Base-by-base conservation (phyloP, 2,329 filamentous ascomycete genomes). In the Scedosporium boydii region DNA sequence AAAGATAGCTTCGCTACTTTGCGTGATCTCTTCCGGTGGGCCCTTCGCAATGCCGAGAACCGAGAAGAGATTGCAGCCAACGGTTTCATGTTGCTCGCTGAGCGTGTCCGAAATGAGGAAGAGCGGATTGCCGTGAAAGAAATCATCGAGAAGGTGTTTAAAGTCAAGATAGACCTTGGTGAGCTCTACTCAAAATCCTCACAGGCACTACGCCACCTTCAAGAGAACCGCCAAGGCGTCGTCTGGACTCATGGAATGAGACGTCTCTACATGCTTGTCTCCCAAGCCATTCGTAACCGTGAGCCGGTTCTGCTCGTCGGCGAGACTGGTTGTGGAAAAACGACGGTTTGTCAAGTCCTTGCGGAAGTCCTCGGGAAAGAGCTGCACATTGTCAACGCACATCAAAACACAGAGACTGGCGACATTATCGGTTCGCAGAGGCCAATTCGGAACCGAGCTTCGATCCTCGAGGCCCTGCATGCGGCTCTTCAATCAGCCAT, bases 171-270 rank as follows among this genome's bases (percentile, higher is more conserved):
- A 65, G 85, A 96, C 65, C 84, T 90, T 29, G 80, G 84, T 51
- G 73, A 80, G 6, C 78, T 99, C 5, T 99, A 98, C 71, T 84
- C 86, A 59, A 74, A 80, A n/a, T 74, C 77, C 0, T 74, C 77
- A 29, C 79, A 85, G 1, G 83, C 85, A 66, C 79, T 87, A 63
- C 77, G 77, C 63, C 72, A 77, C 21, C 68, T 73, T 10, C 76
- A 76, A 44, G 68, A 76, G 0, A 85, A 86, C 66, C 72, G 74
- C 1, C 84, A 87, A 64, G 83, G 82, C 1, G 87, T 99, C 57
- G 91, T 99, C 2, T 99, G 95, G 95, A 99, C 95, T 0, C 86
- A 87, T 66, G 92, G 93, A 0, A 99, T 99, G 93, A 87, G 91
- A 16, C 84, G 95, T 60, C 80, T 99, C 0, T 98, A 93, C 70